Percentiles rank a stretch among this genome's conserved stretches.
These are phyloP conservation scores for Eleusine indica DNA, from an alignment of 176 grass and related monocot species.

Conservation along the genomic window DNA sequence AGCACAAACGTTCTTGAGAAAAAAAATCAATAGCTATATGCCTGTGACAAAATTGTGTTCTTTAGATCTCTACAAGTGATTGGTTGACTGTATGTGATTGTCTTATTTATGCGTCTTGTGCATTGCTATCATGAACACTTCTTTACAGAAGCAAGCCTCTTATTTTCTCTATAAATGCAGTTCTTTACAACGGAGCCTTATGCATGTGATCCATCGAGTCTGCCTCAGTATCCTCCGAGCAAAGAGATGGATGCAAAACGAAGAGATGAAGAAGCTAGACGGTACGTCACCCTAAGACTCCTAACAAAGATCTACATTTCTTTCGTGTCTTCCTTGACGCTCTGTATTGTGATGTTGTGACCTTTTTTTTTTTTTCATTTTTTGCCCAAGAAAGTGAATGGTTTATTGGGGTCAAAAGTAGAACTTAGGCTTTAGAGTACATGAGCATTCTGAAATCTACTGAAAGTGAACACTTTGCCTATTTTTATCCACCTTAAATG, in stretches of 20 bases:
- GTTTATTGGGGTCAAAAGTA: not conserved
- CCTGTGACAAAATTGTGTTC: constrained; percentile 5
- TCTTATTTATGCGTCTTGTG: constrained; percentile 17
- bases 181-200: constrained; percentile 76
- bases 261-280: constrained; percentile 88
- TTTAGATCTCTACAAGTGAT: constrained; percentile 15
- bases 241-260: constrained; percentile 88
- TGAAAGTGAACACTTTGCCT: not conserved
- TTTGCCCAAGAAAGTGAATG: not conserved
- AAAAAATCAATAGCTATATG: not conserved
- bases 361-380: not conserved
- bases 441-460: constrained; percentile 13
- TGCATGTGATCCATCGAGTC: constrained; percentile 73
- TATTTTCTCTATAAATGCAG: constrained; percentile 43
- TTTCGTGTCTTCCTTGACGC: constrained; percentile 17
- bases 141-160: constrained; percentile 15
- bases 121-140: not conserved
- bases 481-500: constrained; percentile 17
- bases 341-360: constrained; percentile 13
- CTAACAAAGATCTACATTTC: constrained; percentile 20
- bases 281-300: constrained; percentile 45
- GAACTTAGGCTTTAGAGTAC: constrained; percentile 16
- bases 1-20: not conserved
- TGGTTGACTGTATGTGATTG: constrained; percentile 10
- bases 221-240: constrained; percentile 80